Conservation (phyloP, 2,329 filamentous ascomycete genomes). For the Aspergillus ochraceoroseus region DNA sequence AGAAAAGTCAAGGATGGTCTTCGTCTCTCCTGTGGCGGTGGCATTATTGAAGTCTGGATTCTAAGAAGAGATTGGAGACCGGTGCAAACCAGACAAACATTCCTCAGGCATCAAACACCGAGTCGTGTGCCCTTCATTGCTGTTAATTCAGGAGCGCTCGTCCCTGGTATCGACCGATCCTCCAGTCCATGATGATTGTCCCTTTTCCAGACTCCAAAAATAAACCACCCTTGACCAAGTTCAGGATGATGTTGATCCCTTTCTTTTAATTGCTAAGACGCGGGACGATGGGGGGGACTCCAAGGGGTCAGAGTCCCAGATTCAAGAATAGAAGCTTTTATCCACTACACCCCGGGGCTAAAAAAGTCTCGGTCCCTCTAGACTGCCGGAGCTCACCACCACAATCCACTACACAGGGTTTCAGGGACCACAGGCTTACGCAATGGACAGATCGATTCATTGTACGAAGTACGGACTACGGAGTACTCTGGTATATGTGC, state of each 20-base stretch:
- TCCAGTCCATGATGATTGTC: too few species aligned
- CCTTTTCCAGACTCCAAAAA: too few species aligned
- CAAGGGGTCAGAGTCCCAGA: conserved; percentile 13
- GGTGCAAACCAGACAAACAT: conserved; percentile 11
- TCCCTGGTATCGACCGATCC: too few species aligned
- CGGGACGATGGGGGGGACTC: conserved; percentile 10
- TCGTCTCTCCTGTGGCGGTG: not conserved
- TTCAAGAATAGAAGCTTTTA: conserved; percentile 21
- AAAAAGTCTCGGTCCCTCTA: conserved; percentile 9
- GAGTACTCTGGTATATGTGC: conserved; percentile 6
- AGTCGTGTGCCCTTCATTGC: too few species aligned
- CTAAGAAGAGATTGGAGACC: too few species aligned
- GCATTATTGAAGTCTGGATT: conserved; percentile 1
- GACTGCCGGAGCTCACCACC: conserved; percentile 5
- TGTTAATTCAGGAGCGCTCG: conserved; percentile 1
- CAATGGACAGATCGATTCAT: conserved; percentile 18
- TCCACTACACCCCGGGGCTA: conserved; percentile 4
- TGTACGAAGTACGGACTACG: not conserved
- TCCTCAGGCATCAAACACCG: not conserved
- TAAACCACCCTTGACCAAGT: too few species aligned
- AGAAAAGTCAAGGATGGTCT: too few species aligned
- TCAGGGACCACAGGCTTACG: conserved; percentile 23
- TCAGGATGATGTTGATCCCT: not conserved
- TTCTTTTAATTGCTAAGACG: conserved; percentile 14
- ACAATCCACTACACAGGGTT: conserved; percentile 9